These are phyloP conservation scores for Phytopythium boreale DNA, from an alignment of 352 stramenopile genomes.

Conservation along the genomic window DNA sequence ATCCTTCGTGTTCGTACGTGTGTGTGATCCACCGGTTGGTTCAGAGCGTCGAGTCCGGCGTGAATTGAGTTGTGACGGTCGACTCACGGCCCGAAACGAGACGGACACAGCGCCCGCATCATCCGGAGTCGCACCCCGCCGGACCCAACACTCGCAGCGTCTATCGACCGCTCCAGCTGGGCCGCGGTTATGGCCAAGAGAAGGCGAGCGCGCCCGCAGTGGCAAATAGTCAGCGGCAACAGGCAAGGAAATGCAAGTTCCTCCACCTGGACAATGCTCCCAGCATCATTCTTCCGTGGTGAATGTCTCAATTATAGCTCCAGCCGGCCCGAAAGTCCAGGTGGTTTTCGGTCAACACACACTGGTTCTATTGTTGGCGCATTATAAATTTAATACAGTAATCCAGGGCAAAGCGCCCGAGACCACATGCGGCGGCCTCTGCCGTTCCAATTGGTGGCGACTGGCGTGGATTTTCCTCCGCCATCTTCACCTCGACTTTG, in stretches of 20 bases:
- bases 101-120: not conserved
- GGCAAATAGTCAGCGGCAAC: too few relatives aligned
- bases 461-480: conserved; percentile 1
- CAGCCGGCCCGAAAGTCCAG: not conserved
- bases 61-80: conserved; percentile 5
- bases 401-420: not conserved
- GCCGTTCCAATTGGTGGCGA: not conserved
- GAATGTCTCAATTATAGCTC: not conserved
- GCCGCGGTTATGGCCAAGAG: not conserved
- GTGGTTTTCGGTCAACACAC: not conserved
- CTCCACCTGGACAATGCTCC: not conserved
- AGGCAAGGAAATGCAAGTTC: not conserved
- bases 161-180: not conserved
- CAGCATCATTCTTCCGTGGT: not conserved
- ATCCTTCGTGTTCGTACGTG: conserved; percentile 9
- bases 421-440: not conserved
- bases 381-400: too few relatives aligned
- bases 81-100: not conserved
- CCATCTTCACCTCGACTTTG: not conserved
- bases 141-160: not conserved
- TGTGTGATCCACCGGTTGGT: not conserved
- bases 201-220: too few relatives aligned
- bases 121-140: not conserved
- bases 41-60: not conserved
- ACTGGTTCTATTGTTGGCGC: too few relatives aligned